These are phyloP conservation scores for Tricholoma matsutake DNA, from an alignment of 768 basidiomycete species.

Conservation along the genomic window DNA sequence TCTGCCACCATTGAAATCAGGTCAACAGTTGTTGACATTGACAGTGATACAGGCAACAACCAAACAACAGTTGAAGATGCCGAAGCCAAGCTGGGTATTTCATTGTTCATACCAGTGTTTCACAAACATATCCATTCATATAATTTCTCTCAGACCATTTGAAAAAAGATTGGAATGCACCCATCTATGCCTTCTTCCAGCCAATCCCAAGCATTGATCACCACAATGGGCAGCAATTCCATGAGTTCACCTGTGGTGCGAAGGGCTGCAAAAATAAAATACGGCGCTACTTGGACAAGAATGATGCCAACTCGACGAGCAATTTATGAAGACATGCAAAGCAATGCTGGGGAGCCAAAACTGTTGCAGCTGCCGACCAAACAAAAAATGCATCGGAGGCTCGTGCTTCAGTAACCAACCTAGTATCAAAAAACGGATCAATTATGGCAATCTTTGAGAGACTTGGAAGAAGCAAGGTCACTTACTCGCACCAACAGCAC, in stretches of 20 bases:
- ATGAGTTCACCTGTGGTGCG: too few species aligned
- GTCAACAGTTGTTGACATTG: too few species aligned
- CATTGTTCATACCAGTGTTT: not conserved
- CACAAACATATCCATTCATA: not conserved
- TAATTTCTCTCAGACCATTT: not conserved
- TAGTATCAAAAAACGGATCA: too few species aligned
- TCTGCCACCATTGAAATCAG: not conserved
- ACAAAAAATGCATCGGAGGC: too few species aligned
- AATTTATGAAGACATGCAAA: slow-evolving; percentile 27
- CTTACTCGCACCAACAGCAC: too few species aligned
- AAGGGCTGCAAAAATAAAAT: too few species aligned
- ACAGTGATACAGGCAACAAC: not conserved
- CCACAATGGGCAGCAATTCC: not conserved
- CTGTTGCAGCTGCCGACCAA: slow-evolving; percentile 17
- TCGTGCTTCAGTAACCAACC: too few species aligned
- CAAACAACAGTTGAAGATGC: not conserved
- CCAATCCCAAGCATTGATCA: not conserved
- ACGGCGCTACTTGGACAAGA: too few species aligned
- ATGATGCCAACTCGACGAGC: too few species aligned
- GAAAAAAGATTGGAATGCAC: too few species aligned
- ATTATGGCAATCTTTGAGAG: too few species aligned
- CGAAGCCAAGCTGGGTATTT: not conserved
- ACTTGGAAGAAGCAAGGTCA: too few species aligned
- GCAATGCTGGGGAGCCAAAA: slow-evolving; percentile 29
- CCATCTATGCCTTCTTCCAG: not conserved